Evolutionary conservation across 2,329 filamentous ascomycete genomes (phyloP), one percentile per base, ranked within the genome.

Genomic region (Xylariales sp.): DNA sequence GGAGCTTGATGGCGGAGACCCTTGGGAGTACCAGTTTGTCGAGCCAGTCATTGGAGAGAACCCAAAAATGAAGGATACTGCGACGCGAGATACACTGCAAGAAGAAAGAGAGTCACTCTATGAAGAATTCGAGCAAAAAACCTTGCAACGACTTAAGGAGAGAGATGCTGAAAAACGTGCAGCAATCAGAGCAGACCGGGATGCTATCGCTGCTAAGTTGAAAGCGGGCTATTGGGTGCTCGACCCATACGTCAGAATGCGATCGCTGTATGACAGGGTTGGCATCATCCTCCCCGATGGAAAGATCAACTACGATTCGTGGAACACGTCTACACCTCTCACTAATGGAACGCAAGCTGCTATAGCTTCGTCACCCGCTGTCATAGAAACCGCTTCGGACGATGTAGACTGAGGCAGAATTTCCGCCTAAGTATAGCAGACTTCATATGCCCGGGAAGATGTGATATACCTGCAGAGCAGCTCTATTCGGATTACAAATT

Each of bases 191-290:
- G 63, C 66, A 33, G 74, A 78, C 59, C 71, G 88, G 40, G 67
- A 78, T 25, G 63, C 67, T 3, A 53, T 93, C 19, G 82, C 85
- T 3, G 71, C 71, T 35, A 65, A 76, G 45, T 56, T 97, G 50
- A 73, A 73, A 44, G 70, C 74, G 33, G 86, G 86, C 50, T 98
- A 97, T 66, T 98, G 93, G 91, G 72, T 74, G 27, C 62, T 96
- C 37, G 93, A 98, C 63, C 88, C 88, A 0, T 95, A 91, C 59
- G 59, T 97, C 20, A 74, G 93, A 27, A 88, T 90, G 11, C 75
- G 83, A 53, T 85, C 82, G n/a, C 63, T 88, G 43, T 96, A 95
- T 52, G 93, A 98, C 60, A 78, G 93, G 43, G 74, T 73, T 11
- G 87, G 89, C 1, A 67, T 93, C 43, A 71, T 97, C 31, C 66